These are phyloP conservation scores for Aquilaria agallochum DNA, from an alignment of 441 rosid genomes.

Conservation along the genomic window DNA sequence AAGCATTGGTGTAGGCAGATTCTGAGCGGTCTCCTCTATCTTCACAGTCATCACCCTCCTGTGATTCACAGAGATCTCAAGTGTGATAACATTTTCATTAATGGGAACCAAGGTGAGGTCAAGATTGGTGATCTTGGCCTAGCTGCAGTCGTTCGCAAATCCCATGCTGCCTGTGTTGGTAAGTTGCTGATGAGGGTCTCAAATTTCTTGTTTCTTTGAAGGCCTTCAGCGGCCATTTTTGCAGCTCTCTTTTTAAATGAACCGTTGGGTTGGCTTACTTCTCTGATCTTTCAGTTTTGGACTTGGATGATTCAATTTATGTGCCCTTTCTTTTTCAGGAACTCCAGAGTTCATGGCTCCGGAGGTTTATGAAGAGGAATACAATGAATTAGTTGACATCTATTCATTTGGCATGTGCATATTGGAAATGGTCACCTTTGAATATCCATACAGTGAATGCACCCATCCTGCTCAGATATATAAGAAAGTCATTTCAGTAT, in stretches of 20 bases:
- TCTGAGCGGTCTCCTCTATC: slow-evolving; percentile 57
- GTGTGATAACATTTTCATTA: slow-evolving; percentile 74
- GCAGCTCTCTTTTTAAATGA: not conserved
- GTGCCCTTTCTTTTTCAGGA: slow-evolving; percentile 27
- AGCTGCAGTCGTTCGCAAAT: slow-evolving; percentile 66
- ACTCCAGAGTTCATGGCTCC: slow-evolving; percentile 90
- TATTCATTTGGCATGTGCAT: slow-evolving; percentile 86
- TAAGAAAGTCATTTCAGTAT: slow-evolving; percentile 75
- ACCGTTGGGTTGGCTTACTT: not conserved
- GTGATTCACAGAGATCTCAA: slow-evolving; percentile 77
- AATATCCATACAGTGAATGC: slow-evolving; percentile 78
- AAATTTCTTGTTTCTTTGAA: not conserved
- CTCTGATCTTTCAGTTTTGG: not conserved
- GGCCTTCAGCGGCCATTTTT: not conserved
- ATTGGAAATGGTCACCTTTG: slow-evolving; percentile 72
- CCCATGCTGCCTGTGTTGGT: slow-evolving; percentile 79
- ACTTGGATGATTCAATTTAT: slow-evolving; percentile 12
- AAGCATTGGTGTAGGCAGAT: slow-evolving; percentile 85
- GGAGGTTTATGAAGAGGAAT: slow-evolving; percentile 72
- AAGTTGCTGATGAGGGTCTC: slow-evolving; percentile 6
- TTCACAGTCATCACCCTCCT: slow-evolving; percentile 59
- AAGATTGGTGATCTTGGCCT: slow-evolving; percentile 83
- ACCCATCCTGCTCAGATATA: slow-evolving; percentile 76
- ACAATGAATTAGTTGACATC: slow-evolving; percentile 73
- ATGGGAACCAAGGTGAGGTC: slow-evolving; percentile 80